phyloP scores from a whole-genome alignment of 192 early-diverging fungal genomes.

The Rhizophagus clarus region DNA sequence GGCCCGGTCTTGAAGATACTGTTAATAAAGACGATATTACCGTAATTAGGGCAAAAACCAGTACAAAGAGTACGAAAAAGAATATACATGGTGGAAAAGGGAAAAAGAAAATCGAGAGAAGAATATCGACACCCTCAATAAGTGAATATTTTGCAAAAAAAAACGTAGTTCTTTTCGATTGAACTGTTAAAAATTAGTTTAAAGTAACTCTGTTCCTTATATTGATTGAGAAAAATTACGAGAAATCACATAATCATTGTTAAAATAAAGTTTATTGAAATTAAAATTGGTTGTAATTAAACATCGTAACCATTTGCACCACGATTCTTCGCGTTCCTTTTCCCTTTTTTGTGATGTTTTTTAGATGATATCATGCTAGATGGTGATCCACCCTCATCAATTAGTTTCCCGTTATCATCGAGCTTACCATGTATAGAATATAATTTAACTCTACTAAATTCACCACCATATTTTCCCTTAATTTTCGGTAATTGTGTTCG shows the following conservation, averaged over 20 bases:
- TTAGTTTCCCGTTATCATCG: slow-evolving; percentile 48
- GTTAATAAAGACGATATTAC: too few relatives aligned
- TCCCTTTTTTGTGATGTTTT: slow-evolving; percentile 76
- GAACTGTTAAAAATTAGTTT: background rate
- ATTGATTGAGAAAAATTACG: too few relatives aligned
- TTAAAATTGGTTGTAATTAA: background rate
- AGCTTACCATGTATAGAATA: slow-evolving; percentile 61
- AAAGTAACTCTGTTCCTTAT: background rate
- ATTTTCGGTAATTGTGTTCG: slow-evolving; percentile 36
- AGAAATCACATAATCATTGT: too few relatives aligned
- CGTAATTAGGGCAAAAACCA: background rate
- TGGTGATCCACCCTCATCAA: slow-evolving; percentile 39
- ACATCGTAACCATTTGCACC: slow-evolving; percentile 60
- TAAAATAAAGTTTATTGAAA: too few relatives aligned
- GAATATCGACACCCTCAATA: background rate
- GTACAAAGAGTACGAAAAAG: background rate
- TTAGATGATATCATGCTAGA: slow-evolving; percentile 42
- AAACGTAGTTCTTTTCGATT: background rate
- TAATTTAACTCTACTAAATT: slow-evolving; percentile 55
- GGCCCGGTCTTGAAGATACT: background rate
- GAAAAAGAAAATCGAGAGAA: background rate
- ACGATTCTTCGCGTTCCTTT: slow-evolving; percentile 74
- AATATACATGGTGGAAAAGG: background rate
- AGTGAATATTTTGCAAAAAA: background rate
- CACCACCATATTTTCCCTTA: slow-evolving; percentile 44